phyloP scores from a whole-genome alignment of 2,329 filamentous ascomycete species.

The Dactylonectria macrodidyma region DNA sequence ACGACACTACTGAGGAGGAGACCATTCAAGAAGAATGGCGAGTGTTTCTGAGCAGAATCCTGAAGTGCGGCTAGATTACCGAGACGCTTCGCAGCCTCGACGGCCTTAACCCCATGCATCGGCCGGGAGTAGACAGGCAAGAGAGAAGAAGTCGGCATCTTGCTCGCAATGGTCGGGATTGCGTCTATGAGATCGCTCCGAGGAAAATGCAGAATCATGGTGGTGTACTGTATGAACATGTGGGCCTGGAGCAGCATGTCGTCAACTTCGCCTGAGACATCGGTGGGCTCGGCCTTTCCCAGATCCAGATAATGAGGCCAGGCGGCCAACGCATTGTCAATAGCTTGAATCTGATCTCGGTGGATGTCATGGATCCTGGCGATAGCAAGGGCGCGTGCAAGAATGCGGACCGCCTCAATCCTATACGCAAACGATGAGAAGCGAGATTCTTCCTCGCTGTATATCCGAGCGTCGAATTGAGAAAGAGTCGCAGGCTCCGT shows the following conservation, averaged over 20 bases:
- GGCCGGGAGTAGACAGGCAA: conserved; percentile 25
- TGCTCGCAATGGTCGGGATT: conserved; percentile 15
- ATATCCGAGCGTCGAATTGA: conserved; percentile 35
- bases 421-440: conserved; percentile 45
- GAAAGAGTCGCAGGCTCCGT: conserved; percentile 32
- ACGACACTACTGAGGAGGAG: conserved; percentile 38
- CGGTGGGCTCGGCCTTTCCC: conserved; percentile 37
- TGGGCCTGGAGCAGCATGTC: conserved; percentile 46
- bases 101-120: conserved; percentile 43
- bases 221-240: conserved; percentile 38
- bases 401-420: conserved; percentile 40
- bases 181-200: conserved; percentile 22
- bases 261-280: conserved; percentile 40
- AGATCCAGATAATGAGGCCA: conserved; percentile 41
- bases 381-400: conserved; percentile 34
- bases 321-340: conserved; percentile 41
- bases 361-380: conserved; percentile 35
- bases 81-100: conserved; percentile 41
- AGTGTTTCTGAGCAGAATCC: conserved; percentile 39
- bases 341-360: conserved; percentile 39
- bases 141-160: conserved; percentile 24
- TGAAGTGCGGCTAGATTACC: conserved; percentile 41
- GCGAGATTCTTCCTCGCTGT: conserved; percentile 30
- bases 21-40: conserved; percentile 39
- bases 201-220: conserved; percentile 42